Base-by-base conservation (phyloP, 768 basidiomycete genomes). In the Russula emetica region DNA sequence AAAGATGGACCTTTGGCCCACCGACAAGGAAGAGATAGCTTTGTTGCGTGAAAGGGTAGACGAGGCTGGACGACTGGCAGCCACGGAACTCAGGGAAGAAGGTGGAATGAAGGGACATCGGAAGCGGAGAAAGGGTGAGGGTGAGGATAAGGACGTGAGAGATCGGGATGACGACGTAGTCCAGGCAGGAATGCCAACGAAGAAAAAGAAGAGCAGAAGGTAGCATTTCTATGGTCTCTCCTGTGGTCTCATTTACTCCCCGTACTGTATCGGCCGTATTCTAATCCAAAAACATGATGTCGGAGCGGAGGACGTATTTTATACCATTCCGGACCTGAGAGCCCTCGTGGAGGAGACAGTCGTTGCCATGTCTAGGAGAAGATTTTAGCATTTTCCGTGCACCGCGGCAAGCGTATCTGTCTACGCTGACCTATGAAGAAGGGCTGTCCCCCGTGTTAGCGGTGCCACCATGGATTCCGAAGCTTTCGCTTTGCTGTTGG, bases 161-260 rank as follows among this genome's bases (percentile, higher is more conserved):
- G 95, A 97, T 76, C 79, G 94, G 64, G 96, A 98, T 68, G 96
- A 99, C 71, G 96, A 98, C 76, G 79, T 86, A 22, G 85, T 92
- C 9, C 90, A 98, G 75, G 94, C 91, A 51, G 95, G 94, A 2
- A 86, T 96, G 83, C 91, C 92, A 18, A 76, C 70, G 49, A 76
- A 77, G 61, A 86, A 83, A 77, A 87, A 81, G 18, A 88, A 81
- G 73, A 75, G 78, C 32, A 77, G 79, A 65, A 71, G 78, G 64
- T 76, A 74, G 69, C 64, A 36, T 44, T 45, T 66, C n/a, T 26
- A 26, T 22, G 30, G 34, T 59, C 58, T 26, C 26, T 49, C 30
- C 62, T 42, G 18, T 28, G 14, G 20, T 64, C 45, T 13, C 45
- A 11, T 47, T n/a, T 18, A 26, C 24, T 50, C 14, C 13, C 24